Evolutionary conservation across 176 grass and related monocot species (phyloP).

Genomic region (Otatea glauca): DNA sequence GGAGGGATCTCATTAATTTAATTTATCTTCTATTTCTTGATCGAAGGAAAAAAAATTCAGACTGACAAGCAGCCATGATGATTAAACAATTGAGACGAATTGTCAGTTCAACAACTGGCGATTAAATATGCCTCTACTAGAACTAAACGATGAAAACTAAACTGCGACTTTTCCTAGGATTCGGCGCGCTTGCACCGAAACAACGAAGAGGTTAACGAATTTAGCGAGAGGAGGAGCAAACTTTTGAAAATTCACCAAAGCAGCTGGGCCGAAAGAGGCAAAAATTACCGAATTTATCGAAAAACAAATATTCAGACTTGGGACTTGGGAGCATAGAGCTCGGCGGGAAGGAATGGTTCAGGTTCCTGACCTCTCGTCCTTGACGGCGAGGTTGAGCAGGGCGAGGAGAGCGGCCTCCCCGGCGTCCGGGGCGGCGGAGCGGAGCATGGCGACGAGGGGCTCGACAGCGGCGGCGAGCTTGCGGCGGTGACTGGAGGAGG

Average conservation of each 20-base stretch:
- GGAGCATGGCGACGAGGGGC: slow-evolving; percentile 90
- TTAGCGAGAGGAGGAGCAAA: background rate
- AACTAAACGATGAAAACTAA: background rate
- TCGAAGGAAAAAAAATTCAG: background rate
- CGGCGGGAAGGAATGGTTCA: background rate
- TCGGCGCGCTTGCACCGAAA: background rate
- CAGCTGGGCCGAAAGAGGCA: slow-evolving; percentile 2
- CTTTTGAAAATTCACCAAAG: background rate
- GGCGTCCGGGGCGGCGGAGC: slow-evolving; percentile 25
- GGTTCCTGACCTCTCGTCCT: slow-evolving; percentile 64
- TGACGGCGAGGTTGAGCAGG: slow-evolving; percentile 91
- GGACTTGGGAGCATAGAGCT: background rate
- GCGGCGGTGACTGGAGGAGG: slow-evolving; percentile 71
- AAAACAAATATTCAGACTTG: background rate
- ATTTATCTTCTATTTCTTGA: background rate
- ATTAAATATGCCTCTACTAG: background rate
- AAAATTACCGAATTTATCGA: slow-evolving; percentile 10
- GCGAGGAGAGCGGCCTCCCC: slow-evolving; percentile 77
- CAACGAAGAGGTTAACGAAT: background rate
- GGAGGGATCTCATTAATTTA: background rate
- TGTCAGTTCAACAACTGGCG: background rate
- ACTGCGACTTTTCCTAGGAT: background rate
- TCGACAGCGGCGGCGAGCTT: slow-evolving; percentile 66
- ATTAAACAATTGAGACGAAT: slow-evolving; percentile 1
- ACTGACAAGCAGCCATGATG: slow-evolving; percentile 1